Evolutionary conservation across 2,329 filamentous ascomycete genomes (phyloP).

Genomic region (Falciphora oryzae): DNA sequence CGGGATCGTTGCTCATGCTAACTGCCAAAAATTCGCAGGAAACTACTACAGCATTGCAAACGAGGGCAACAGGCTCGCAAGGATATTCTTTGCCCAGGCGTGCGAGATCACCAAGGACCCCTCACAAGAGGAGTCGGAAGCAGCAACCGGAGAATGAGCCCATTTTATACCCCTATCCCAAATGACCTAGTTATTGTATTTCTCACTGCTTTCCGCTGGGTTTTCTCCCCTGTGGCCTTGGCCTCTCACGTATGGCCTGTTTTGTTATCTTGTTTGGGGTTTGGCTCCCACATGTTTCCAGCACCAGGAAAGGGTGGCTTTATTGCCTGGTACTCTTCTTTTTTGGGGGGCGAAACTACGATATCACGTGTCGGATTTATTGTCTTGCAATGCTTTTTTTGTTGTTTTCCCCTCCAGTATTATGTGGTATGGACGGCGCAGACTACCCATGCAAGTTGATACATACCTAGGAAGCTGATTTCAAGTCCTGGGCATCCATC

Average conservation of each 20-base stretch:
- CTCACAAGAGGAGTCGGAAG: neutral
- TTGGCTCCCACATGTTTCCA: too few relatives aligned
- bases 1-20: constrained; percentile 11
- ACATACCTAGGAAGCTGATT: too few relatives aligned
- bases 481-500: too few relatives aligned
- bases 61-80: constrained; percentile 62
- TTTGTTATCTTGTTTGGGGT: neutral
- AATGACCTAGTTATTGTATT: neutral
- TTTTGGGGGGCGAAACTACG: neutral
- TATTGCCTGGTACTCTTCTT: neutral
- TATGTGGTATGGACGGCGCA: too few relatives aligned
- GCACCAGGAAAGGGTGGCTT: neutral
- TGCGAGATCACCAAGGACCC: constrained; percentile 45
- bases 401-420: too few relatives aligned
- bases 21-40: constrained; percentile 44
- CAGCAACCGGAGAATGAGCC: neutral
- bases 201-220: neutral
- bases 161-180: neutral
- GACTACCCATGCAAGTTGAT: too few relatives aligned
- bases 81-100: constrained; percentile 89
- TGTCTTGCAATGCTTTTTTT: too few relatives aligned
- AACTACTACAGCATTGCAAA: constrained; percentile 93
- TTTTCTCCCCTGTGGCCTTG: too few relatives aligned
- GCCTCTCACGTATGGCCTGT: neutral
- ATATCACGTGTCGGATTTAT: too few relatives aligned